Evolutionary conservation across 1,284 basidiomycete genomes (phyloP).

Genomic region (Malassezia psittaci): DNA sequence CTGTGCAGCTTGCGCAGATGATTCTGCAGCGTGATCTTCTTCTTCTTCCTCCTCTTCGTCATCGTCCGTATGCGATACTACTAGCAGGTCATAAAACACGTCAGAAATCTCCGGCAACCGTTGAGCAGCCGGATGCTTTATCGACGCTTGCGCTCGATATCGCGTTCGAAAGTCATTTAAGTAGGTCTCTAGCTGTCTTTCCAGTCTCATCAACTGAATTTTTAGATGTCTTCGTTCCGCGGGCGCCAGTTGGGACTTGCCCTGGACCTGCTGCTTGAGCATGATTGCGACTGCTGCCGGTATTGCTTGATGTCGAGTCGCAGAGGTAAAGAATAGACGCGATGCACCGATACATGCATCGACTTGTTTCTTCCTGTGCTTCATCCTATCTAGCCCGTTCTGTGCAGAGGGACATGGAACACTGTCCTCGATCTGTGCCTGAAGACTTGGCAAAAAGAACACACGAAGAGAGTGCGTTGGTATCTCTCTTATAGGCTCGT

Average conservation of each 20-base stretch:
- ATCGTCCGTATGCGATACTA: constrained; percentile 16
- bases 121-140: neutral
- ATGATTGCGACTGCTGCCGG: constrained; percentile 15
- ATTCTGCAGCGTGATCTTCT: constrained; percentile 3
- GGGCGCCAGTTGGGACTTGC: neutral
- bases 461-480: constrained; percentile 31
- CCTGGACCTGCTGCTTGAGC: constrained; percentile 5
- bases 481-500: constrained; percentile 30
- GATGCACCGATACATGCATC: constrained; percentile 9
- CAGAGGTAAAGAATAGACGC: constrained; percentile 18
- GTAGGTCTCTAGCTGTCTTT: constrained; percentile 23
- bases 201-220: constrained; percentile 33
- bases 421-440: constrained; percentile 19
- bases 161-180: constrained; percentile 26
- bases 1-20: constrained; percentile 4
- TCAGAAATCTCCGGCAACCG: constrained; percentile 8
- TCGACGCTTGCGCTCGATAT: constrained; percentile 11
- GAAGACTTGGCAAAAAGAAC: constrained; percentile 28
- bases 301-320: constrained; percentile 17
- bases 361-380: constrained; percentile 15
- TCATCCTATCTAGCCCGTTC: constrained; percentile 2
- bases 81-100: constrained; percentile 25
- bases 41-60: constrained; percentile 29
- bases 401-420: neutral
- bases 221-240: constrained; percentile 21